Conservation (phyloP, 2,329 filamentous ascomycete species). For the Monilinia laxa region DNA sequence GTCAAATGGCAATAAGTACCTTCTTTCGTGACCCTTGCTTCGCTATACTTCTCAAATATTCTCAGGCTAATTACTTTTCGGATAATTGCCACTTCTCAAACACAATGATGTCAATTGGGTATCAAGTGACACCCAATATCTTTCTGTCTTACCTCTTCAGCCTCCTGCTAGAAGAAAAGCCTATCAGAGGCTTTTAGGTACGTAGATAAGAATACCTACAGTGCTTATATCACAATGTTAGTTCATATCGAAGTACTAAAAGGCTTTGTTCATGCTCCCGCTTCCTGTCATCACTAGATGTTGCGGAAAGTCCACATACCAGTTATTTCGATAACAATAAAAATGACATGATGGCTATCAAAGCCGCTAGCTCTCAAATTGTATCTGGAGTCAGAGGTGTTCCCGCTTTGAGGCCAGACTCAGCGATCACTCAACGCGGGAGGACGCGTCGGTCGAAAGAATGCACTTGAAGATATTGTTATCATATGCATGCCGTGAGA, state of each 20-base stretch:
- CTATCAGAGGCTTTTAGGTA: no score
- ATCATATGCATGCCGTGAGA: neutral
- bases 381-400: neutral
- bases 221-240: neutral
- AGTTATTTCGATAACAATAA: neutral
- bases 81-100: neutral
- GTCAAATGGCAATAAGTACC: neutral
- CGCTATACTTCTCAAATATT: neutral
- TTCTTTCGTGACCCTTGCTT: no score
- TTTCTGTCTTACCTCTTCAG: no score
- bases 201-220: neutral
- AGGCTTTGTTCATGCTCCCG: no score
- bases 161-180: no score
- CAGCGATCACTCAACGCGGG: neutral
- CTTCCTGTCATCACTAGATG: neutral
- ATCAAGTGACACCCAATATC: neutral
- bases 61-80: neutral
- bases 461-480: neutral
- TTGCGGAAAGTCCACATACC: neutral
- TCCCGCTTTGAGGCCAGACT: neutral
- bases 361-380: neutral
- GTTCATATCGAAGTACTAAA: neutral
- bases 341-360: neutral
- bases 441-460: neutral
- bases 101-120: neutral